Base-by-base conservation (phyloP, 129 eudicot species). In the Centella asiatica region DNA sequence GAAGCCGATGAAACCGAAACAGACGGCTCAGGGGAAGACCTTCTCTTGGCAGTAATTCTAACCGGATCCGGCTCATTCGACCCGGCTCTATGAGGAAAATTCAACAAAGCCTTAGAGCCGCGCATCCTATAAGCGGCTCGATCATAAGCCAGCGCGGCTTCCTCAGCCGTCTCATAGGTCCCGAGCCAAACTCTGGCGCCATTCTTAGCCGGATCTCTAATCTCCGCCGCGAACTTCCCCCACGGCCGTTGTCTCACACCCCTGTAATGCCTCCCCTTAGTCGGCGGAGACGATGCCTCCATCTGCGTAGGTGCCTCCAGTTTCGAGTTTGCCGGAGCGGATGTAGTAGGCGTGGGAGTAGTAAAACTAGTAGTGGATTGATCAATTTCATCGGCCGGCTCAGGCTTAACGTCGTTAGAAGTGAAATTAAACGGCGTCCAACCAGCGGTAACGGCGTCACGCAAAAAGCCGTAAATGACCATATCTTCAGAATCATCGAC, bases 181-280 rank as follows among this genome's bases (percentile, higher is more conserved):
- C 95, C 95, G 24, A 87, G 95, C 95, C 95, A 87, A 62, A 87
- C 95, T 60, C 95, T 73, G 4, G 95, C 93, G 23, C 95, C 95
- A 65, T 74, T 81, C 26, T 87, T 87, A 62, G 93, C 93, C 65
- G 95, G 95, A 60, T 87, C 95, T 62, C 95, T 66, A 24, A 87
- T 87, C 82, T 87, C 95, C 26, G 95, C 88, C 66, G 95, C 95
- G 24, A 87, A 87, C 70, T 87, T 87, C 51, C 95, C 95, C 95
- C 95, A 87, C 37, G 95, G 95, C 50, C 95, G 59, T 13, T 74
- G 92, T 55, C 95, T 56, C 17, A 87, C 95, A 6, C 95, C 95
- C 10, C 95, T 56, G 59, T 73, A 87, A 58, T 83, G 95, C 77
- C 79, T 76, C 17, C 78, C 92, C 72, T 76, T 75, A 13, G 82